A percentile compares a stretch with the other conserved stretches of the same genome.
Conservation (phyloP, 352 stramenopile species). For the Phytophthora fragariae region DNA sequence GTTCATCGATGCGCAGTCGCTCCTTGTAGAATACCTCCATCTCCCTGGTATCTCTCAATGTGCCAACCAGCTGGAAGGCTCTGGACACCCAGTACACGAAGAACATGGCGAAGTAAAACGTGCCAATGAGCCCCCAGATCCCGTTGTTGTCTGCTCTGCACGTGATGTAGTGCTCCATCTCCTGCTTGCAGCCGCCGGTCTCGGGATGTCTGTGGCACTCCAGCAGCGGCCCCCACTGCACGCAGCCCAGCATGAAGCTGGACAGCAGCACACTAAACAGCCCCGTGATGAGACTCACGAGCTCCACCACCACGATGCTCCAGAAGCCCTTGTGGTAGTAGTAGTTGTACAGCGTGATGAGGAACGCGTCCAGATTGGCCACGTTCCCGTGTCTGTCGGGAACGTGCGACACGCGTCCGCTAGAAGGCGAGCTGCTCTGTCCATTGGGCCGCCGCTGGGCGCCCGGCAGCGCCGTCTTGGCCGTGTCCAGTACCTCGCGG, state of each 20-base stretch:
- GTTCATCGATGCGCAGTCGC: conserved; percentile 88
- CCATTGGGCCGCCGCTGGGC: conserved; percentile 19
- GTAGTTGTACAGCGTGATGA: conserved; percentile 95
- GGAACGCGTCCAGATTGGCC: conserved; percentile 91
- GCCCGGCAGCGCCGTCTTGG: conserved; percentile 48
- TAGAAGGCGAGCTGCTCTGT: conserved; percentile 1
- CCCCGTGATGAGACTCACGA: conserved; percentile 93
- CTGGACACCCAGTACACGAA: conserved; percentile 93
- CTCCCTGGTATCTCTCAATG: conserved; percentile 87
- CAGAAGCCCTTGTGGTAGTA: conserved; percentile 95
- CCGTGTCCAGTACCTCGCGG: conserved; percentile 68
- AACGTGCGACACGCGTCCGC: conserved; percentile 47
- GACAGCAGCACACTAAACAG: conserved; percentile 96
- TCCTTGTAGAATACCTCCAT: conserved; percentile 95
- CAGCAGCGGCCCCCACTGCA: conserved; percentile 95
- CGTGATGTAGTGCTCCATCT: conserved; percentile 76
- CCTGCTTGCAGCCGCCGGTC: conserved; percentile 80
- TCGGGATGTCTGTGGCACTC: conserved; percentile 76
- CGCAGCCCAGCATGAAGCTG: conserved; percentile 95
- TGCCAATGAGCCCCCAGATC: conserved; percentile 68
- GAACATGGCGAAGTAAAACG: conserved; percentile 96
- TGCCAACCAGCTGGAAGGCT: conserved; percentile 83
- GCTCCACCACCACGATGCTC: conserved; percentile 88
- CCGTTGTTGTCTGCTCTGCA: conserved; percentile 68
- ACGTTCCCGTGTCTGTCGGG: conserved; percentile 79